Evolutionary conservation across 176 grass and related monocot genomes (phyloP).

Genomic region (Miscanthus lutarioriparius): DNA sequence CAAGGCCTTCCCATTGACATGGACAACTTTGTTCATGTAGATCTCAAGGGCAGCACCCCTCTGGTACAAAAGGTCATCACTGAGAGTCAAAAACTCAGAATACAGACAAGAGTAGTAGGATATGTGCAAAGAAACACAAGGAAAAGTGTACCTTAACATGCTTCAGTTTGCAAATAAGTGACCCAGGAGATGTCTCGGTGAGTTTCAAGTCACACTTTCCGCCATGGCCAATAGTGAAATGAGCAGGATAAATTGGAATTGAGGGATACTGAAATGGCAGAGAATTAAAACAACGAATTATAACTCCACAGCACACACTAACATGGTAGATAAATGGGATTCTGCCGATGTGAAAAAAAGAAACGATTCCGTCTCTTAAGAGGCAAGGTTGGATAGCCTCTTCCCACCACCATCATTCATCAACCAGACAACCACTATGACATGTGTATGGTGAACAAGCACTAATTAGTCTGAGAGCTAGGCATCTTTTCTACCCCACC

Average conservation of each 20-base stretch:
- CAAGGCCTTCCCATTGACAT: slow-evolving; percentile 87
- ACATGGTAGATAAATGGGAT: not conserved
- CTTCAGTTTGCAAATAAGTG: slow-evolving; percentile 73
- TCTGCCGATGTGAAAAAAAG: not conserved
- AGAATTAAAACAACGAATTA: not conserved
- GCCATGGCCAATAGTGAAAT: slow-evolving; percentile 89
- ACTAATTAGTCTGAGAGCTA: not conserved
- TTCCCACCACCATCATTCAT: not conserved
- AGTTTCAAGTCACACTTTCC: slow-evolving; percentile 75
- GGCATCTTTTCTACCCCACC: slow-evolving; percentile 12
- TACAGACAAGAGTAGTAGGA: slow-evolving; percentile 11
- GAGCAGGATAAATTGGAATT: slow-evolving; percentile 51
- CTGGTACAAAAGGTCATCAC: slow-evolving; percentile 30
- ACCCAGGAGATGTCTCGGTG: slow-evolving; percentile 54
- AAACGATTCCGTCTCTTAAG: not conserved
- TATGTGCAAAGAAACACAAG: slow-evolving; percentile 6
- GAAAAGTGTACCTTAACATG: slow-evolving; percentile 74
- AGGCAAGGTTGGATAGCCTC: not conserved
- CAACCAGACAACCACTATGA: not conserved
- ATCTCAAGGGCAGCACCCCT: slow-evolving; percentile 66
- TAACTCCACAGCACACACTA: slow-evolving; percentile 12
- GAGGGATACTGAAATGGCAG: slow-evolving; percentile 65
- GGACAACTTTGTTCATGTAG: slow-evolving; percentile 64
- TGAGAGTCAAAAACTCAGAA: slow-evolving; percentile 20
- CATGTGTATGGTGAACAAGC: not conserved